phyloP scores from a whole-genome alignment of 2,329 filamentous ascomycete genomes.

The Sclerotinia sclerotiorum region DNA sequence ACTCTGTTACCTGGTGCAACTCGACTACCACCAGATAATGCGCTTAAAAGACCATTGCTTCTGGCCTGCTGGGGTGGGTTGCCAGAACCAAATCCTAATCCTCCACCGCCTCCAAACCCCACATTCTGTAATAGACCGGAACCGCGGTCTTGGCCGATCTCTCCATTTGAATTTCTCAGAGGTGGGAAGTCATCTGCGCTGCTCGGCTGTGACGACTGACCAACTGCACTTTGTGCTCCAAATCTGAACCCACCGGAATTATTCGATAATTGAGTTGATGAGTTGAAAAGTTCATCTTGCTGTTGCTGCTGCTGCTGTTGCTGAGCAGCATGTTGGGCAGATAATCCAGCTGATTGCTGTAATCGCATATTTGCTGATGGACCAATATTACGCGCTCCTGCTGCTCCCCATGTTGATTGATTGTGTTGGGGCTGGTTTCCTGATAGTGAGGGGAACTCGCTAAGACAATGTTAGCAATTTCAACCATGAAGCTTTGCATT shows the following conservation, averaged over 20 bases:
- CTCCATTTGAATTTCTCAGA: slow-evolving; percentile 57
- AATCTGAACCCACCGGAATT: slow-evolving; percentile 40
- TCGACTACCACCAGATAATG: slow-evolving; percentile 59
- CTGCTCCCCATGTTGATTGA: slow-evolving; percentile 40
- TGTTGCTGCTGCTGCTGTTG: slow-evolving; percentile 41
- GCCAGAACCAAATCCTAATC: slow-evolving; percentile 41
- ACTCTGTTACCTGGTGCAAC: slow-evolving; percentile 45
- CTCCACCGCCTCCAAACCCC: slow-evolving; percentile 52
- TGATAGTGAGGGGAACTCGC: slow-evolving; percentile 66
- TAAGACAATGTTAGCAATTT: slow-evolving; percentile 39
- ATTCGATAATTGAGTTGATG: slow-evolving; percentile 39
- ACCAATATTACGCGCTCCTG: slow-evolving; percentile 36
- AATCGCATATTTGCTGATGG: slow-evolving; percentile 37
- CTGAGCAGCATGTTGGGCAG: slow-evolving; percentile 37
- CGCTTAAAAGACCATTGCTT: slow-evolving; percentile 63
- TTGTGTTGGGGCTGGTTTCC: slow-evolving; percentile 52
- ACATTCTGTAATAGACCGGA: slow-evolving; percentile 55
- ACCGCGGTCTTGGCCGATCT: slow-evolving; percentile 57
- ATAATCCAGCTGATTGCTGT: slow-evolving; percentile 36
- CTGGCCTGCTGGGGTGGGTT: slow-evolving; percentile 46
- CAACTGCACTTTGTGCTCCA: slow-evolving; percentile 40
- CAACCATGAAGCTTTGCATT: neutral
- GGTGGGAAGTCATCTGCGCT: slow-evolving; percentile 63
- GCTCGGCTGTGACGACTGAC: slow-evolving; percentile 42
- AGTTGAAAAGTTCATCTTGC: slow-evolving; percentile 41